Percentiles rank a stretch among this genome's conserved stretches.
Evolutionary conservation across 1,284 basidiomycete genomes (phyloP).

Genomic region (Naganishia sp.): DNA sequence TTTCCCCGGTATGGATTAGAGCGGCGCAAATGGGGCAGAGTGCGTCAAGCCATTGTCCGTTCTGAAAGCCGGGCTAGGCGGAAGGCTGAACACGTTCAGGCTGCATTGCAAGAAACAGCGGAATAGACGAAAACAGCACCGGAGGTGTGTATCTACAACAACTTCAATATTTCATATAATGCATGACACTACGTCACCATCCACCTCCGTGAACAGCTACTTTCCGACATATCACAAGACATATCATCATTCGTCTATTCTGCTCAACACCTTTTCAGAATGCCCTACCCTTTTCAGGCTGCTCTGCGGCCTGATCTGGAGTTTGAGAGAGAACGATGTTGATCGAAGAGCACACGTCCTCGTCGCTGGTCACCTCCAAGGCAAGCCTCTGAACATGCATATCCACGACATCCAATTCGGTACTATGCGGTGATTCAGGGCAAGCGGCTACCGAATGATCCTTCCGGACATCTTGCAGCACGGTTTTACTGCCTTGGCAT

Average conservation of each 20-base stretch:
- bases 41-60: conserved; percentile 8
- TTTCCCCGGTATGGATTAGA: conserved; percentile 11
- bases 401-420: conserved; percentile 5
- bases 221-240: too few species aligned
- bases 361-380: not conserved
- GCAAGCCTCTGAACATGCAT: conserved; percentile 10
- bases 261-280: not conserved
- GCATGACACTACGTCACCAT: too few species aligned
- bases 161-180: too few species aligned
- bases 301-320: too few species aligned
- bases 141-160: too few species aligned
- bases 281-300: not conserved
- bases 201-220: too few species aligned
- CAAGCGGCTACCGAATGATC: too few species aligned
- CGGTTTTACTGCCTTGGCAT: not conserved
- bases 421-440: conserved; percentile 1
- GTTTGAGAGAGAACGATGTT: not conserved
- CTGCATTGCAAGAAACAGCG: too few species aligned
- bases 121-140: too few species aligned
- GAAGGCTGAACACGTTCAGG: not conserved
- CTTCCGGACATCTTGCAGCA: not conserved
- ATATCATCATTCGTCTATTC: not conserved
- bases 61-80: not conserved
- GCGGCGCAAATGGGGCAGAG: conserved; percentile 17
- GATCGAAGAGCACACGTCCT: not conserved